Evolutionary conservation across 768 basidiomycete genomes (phyloP).

Genomic region (Clathrus columnatus): DNA sequence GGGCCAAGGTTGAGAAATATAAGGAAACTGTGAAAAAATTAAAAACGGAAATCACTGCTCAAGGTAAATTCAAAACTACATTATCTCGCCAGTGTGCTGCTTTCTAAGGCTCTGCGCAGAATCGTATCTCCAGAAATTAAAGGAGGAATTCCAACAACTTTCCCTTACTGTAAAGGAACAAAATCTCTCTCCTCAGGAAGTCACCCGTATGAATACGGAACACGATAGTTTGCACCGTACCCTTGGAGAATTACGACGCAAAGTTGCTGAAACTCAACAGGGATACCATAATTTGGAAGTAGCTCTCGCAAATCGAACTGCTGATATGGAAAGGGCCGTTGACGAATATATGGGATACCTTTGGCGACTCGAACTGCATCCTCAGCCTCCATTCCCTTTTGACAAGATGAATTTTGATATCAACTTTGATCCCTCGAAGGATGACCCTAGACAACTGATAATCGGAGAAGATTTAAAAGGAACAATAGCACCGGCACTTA

Average conservation of each 20-base stretch:
- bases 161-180: conserved; percentile 68
- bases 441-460: conserved; percentile 61
- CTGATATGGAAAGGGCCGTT: conserved; percentile 73
- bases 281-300: conserved; percentile 76
- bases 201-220: conserved; percentile 83
- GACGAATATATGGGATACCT: conserved; percentile 71
- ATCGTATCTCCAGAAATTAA: conserved; percentile 52
- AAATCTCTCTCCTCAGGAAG: conserved; percentile 88
- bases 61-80: conserved; percentile 33
- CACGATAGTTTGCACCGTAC: conserved; percentile 68
- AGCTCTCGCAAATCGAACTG: conserved; percentile 66
- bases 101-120: conserved; percentile 36
- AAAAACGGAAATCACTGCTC: conserved; percentile 52
- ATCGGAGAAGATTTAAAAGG: conserved; percentile 62
- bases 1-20: conserved; percentile 14
- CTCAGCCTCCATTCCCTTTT: conserved; percentile 62
- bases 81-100: conserved; percentile 3
- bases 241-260: conserved; percentile 68
- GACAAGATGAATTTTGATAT: conserved; percentile 68
- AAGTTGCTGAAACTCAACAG: conserved; percentile 66
- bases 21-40: conserved; percentile 38
- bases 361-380: conserved; percentile 67
- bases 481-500: conserved; percentile 69
- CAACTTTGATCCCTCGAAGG: conserved; percentile 69
- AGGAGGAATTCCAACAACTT: conserved; percentile 55